Base-by-base conservation (phyloP, 306 rosid genomes). In the Glycine tomentella region DNA sequence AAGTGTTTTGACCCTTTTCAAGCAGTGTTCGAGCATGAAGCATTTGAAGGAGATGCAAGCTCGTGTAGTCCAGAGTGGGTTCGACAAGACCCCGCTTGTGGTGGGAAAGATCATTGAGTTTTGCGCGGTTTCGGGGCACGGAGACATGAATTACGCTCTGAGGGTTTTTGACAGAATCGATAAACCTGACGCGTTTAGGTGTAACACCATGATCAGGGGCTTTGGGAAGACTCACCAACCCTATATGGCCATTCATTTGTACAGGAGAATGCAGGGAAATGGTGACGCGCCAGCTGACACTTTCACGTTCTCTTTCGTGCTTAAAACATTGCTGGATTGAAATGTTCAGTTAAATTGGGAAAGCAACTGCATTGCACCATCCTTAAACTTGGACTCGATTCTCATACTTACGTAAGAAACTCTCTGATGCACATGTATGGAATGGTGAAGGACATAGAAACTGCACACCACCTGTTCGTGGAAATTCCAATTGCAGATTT, bases 161-260 rank as follows among this genome's bases (percentile, higher is more conserved):
- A 79, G 86, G 5, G 86, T 89, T 13, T 92, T 94, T 58, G 13
- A 84, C 46, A 44, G 48, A 12, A 72, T 94, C 17, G 51, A 85
- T 52, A 88, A 83, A 77, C 91, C 97, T 5, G 94, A 94, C 61
- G 86, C 82, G 7, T 94, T 92, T 81, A 78, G 88, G 3, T 90
- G 90, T 89, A 92, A 94, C 64, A 84, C 97, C 57, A 90, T 90
- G 89, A 89, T 92, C 25, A 90, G 98, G 61, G 98, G 94, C 14
- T 88, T 88, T 68, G 93, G 91, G 17, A 89, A 84, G 44, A 71
- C 83, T 9, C 5, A 10, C 52, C 73, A 83, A 73, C 87, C 90
- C 10, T 61, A 53, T 36, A 84, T 48, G 0, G 91, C 96, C 46
- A 52, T 94, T 69, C 58, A 68, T 69, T 90, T 88, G 50, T 90